phyloP scores from a whole-genome alignment of 1,284 basidiomycete genomes.

The Porogramme epimiltina region DNA sequence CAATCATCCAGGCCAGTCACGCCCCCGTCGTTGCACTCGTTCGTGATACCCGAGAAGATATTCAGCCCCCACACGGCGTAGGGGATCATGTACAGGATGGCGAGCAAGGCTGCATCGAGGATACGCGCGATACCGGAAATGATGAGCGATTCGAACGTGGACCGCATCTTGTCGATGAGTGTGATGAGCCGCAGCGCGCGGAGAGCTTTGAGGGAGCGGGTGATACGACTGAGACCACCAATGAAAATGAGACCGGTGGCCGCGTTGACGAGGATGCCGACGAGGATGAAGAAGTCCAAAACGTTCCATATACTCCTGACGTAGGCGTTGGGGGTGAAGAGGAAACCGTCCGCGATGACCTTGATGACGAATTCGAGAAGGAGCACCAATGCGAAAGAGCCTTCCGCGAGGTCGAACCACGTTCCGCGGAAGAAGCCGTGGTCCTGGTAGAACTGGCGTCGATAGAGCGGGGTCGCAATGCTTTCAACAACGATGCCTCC shows the following conservation, averaged over 20 bases:
- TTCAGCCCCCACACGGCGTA: conserved; percentile 98
- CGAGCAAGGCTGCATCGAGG: conserved; percentile 89
- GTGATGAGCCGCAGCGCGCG: conserved; percentile 91
- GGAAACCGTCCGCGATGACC: conserved; percentile 89
- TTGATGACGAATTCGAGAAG: conserved; percentile 90
- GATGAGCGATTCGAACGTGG: conserved; percentile 90
- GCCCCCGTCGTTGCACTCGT: conserved; percentile 78
- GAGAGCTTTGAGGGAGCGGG: conserved; percentile 87
- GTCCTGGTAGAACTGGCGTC: conserved; percentile 69
- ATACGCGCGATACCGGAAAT: conserved; percentile 88
- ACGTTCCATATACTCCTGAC: conserved; percentile 91
- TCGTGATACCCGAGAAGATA: conserved; percentile 88
- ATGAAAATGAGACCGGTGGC: conserved; percentile 78
- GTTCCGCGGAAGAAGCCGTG: conserved; percentile 67
- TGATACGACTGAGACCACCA: conserved; percentile 81
- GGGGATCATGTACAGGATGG: conserved; percentile 94
- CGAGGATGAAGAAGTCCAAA: conserved; percentile 87
- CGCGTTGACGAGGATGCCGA: conserved; percentile 83
- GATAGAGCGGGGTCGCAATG: conserved; percentile 87
- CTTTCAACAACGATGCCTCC: conserved; percentile 85
- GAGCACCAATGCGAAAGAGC: conserved; percentile 75
- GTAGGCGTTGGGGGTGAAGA: conserved; percentile 95
- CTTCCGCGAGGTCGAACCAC: conserved; percentile 91
- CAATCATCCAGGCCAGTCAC: conserved; percentile 65
- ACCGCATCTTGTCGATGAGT: conserved; percentile 83